These are phyloP conservation scores for Cyberlindnera euphorbiiphila DNA, from an alignment of 805 yeast genomes.

Conservation along the genomic window DNA sequence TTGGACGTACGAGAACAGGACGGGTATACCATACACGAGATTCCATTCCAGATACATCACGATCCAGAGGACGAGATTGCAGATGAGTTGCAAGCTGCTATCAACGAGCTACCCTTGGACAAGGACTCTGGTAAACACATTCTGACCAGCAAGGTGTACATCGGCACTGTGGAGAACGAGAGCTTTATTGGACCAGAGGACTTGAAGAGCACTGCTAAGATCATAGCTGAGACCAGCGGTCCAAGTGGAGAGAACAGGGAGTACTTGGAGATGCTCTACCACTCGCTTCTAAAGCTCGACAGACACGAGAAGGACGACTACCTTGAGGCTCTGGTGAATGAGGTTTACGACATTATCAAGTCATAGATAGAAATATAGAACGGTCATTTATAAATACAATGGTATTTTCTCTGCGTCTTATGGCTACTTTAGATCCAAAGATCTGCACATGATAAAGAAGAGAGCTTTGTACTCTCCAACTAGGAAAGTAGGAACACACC, in stretches of 20 bases:
- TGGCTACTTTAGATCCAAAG: too few species aligned
- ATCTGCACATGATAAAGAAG: too few species aligned
- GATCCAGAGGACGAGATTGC: constrained; percentile 9
- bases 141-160: constrained; percentile 64
- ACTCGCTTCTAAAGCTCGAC: constrained; percentile 39
- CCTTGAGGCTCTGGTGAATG: constrained; percentile 17
- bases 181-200: constrained; percentile 85
- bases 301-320: constrained; percentile 20
- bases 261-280: constrained; percentile 54
- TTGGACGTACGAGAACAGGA: constrained; percentile 84
- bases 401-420: too few species aligned
- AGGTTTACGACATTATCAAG: constrained; percentile 11
- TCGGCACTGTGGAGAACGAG: constrained; percentile 76
- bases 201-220: constrained; percentile 52
- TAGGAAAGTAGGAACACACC: too few species aligned
- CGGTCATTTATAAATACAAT: too few species aligned
- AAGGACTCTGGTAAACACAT: constrained; percentile 35
- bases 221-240: constrained; percentile 57
- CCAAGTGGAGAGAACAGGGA: constrained; percentile 82
- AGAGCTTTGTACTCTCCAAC: too few species aligned
- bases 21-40: constrained; percentile 71
- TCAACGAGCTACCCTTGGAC: constrained; percentile 28
- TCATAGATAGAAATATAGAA: too few species aligned
- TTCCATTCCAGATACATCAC: constrained; percentile 53
- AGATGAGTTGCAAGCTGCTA: constrained; percentile 10